Conservation (phyloP, 2,329 filamentous ascomycete genomes). For the Metarhizium humberi region DNA sequence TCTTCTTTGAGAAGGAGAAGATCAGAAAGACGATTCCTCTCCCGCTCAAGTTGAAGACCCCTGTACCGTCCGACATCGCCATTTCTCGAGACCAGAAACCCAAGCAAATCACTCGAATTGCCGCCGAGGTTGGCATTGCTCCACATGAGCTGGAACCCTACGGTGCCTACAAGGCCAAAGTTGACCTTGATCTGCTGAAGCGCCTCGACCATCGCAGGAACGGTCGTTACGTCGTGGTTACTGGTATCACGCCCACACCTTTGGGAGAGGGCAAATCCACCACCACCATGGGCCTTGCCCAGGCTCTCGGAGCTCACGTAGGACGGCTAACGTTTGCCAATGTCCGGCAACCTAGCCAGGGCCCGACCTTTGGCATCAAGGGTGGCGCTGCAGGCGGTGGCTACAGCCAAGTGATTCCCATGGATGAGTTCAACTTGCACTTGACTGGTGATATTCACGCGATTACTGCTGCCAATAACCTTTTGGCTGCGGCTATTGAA, state of each 20-base stretch:
- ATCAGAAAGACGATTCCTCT: slow-evolving; percentile 70
- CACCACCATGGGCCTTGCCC: slow-evolving; percentile 89
- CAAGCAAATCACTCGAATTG: slow-evolving; percentile 82
- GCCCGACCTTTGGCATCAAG: slow-evolving; percentile 98
- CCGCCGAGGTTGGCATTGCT: slow-evolving; percentile 78
- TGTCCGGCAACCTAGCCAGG: slow-evolving; percentile 92
- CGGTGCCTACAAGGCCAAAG: slow-evolving; percentile 91
- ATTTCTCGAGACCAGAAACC: slow-evolving; percentile 83
- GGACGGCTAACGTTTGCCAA: slow-evolving; percentile 89
- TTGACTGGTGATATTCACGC: slow-evolving; percentile 97
- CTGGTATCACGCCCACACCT: slow-evolving; percentile 92
- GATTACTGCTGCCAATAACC: slow-evolving; percentile 93
- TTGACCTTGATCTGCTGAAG: slow-evolving; percentile 73
- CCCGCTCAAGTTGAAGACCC: slow-evolving; percentile 67
- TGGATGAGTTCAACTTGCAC: slow-evolving; percentile 99
- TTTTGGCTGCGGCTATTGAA: slow-evolving; percentile 91
- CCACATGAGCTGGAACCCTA: slow-evolving; percentile 89
- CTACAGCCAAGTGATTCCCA: slow-evolving; percentile 98
- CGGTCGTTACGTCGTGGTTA: slow-evolving; percentile 85
- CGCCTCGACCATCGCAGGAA: slow-evolving; percentile 79
- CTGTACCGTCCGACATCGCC: slow-evolving; percentile 92
- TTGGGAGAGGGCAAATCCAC: slow-evolving; percentile 97
- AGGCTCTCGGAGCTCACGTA: slow-evolving; percentile 83
- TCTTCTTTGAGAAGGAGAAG: slow-evolving; percentile 77
- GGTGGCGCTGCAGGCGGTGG: slow-evolving; percentile 93